Evolutionary conservation across 78 protist species (phyloP).

Genomic region (Chrysochromulina parva): DNA sequence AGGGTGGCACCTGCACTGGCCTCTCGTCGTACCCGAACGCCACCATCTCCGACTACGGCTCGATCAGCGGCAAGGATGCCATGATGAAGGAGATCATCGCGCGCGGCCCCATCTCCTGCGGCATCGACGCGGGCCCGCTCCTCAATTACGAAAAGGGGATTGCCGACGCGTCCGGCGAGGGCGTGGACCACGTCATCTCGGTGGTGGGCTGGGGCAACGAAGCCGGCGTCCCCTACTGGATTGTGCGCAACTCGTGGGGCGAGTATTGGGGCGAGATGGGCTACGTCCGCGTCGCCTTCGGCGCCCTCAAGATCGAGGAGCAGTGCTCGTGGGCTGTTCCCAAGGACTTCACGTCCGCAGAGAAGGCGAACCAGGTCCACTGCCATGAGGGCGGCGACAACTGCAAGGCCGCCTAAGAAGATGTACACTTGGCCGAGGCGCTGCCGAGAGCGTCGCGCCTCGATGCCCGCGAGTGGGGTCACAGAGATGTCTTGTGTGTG

Average conservation of each 20-base stretch:
- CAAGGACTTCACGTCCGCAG: neutral
- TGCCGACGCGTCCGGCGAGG: conserved; percentile 16
- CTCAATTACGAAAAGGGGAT: conserved; percentile 53
- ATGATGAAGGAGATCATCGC: conserved; percentile 82
- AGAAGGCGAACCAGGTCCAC: neutral
- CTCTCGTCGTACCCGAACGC: conserved; percentile 65
- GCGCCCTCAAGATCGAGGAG: neutral
- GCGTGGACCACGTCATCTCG: conserved; percentile 69
- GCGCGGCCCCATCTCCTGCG: conserved; percentile 76
- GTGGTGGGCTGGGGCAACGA: conserved; percentile 69
- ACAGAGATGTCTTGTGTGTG: too few relatives aligned
- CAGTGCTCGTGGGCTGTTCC: neutral
- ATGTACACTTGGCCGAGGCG: neutral
- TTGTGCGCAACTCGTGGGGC: conserved; percentile 42
- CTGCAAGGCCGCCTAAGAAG: neutral
- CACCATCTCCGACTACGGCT: conserved; percentile 78
- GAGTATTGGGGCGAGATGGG: conserved; percentile 33
- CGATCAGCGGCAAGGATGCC: conserved; percentile 45
- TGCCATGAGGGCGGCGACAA: neutral
- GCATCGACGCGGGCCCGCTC: conserved; percentile 51
- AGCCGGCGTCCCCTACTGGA: conserved; percentile 44
- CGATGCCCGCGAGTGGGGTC: too few relatives aligned
- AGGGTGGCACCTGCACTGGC: conserved; percentile 69
- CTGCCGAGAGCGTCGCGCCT: too few relatives aligned
- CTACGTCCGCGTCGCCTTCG: neutral